These are phyloP conservation scores for Anacardium occidentale DNA, from an alignment of 345 rosid genomes.

Conservation along the genomic window DNA sequence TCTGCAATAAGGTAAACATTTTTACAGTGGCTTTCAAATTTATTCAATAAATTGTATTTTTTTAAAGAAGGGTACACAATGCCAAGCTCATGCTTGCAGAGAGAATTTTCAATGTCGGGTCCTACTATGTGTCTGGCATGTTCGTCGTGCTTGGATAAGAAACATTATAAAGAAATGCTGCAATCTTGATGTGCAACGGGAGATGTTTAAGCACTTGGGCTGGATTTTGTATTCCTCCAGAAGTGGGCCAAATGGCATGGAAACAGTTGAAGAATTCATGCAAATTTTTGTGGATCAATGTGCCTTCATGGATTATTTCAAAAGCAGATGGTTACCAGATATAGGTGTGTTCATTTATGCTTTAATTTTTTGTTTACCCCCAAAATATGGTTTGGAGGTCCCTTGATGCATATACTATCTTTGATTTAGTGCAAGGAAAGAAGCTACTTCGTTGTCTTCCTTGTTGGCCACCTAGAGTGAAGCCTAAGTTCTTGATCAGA, in stretches of 20 bases:
- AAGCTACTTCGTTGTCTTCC: background rate
- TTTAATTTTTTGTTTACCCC: conserved; percentile 5
- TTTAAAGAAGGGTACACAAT: conserved; percentile 8
- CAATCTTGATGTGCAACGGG: conserved; percentile 42
- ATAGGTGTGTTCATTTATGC: conserved; percentile 36
- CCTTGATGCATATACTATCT: background rate
- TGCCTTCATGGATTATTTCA: conserved; percentile 47
- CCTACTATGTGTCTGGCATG: conserved; percentile 42
- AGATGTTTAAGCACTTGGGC: conserved; percentile 51
- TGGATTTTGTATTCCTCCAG: conserved; percentile 44
- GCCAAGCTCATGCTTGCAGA: conserved; percentile 31
- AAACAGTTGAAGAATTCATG: conserved; percentile 49
- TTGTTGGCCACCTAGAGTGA: too few relatives aligned
- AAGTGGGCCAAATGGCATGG: conserved; percentile 33
- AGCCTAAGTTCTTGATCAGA: too few relatives aligned
- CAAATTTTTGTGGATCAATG: conserved; percentile 51
- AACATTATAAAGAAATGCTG: conserved; percentile 46
- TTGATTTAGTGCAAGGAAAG: background rate
- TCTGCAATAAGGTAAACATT: conserved; percentile 42
- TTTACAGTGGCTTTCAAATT: conserved; percentile 3
- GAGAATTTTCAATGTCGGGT: conserved; percentile 51
- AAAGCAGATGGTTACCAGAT: conserved; percentile 42
- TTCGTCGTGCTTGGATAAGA: conserved; percentile 56
- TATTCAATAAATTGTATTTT: background rate
- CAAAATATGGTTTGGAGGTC: background rate